These are phyloP conservation scores for Mycena metata DNA, from an alignment of 768 basidiomycete species.

Conservation along the genomic window DNA sequence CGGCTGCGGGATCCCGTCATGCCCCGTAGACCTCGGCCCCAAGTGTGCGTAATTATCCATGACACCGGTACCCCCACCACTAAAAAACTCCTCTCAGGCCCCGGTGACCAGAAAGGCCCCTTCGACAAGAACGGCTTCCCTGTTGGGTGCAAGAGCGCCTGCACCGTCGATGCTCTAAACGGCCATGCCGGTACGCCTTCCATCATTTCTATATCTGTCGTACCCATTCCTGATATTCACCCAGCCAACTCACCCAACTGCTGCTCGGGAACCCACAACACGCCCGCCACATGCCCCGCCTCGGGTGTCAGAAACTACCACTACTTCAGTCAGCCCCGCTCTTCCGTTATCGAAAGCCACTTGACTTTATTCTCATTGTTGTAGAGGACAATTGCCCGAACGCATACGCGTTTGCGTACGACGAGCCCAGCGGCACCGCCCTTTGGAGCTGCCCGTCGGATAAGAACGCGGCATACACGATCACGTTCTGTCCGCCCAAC, in stretches of 20 bases:
- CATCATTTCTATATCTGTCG: too few species aligned
- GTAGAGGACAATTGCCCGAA: conserved; percentile 31
- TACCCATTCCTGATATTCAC: too few species aligned
- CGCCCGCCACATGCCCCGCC: conserved; percentile 27
- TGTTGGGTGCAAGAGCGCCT: conserved; percentile 24
- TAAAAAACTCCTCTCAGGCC: too few species aligned
- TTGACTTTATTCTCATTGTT: not conserved
- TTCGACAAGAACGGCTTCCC: conserved; percentile 16
- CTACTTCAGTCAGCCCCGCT: conserved; percentile 34
- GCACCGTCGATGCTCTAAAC: conserved; percentile 20
- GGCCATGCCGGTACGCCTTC: conserved; percentile 11
- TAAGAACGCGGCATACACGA: conserved; percentile 17
- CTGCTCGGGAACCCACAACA: conserved; percentile 26
- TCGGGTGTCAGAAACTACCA: conserved; percentile 22
- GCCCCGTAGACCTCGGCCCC: conserved; percentile 48
- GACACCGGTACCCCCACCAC: too few species aligned
- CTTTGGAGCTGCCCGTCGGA: conserved; percentile 9
- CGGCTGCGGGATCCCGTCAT: conserved; percentile 62
- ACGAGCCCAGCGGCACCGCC: conserved; percentile 21
- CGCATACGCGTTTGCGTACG: conserved; percentile 29
- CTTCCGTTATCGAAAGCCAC: not conserved
- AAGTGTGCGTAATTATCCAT: too few species aligned
- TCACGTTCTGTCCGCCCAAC: conserved; percentile 29
- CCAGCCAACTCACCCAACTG: conserved; percentile 33
- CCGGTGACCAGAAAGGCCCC: conserved; percentile 19